These are phyloP conservation scores for Fraxinus quadrangulata DNA, from an alignment of 257 asterid species.

Conservation along the genomic window DNA sequence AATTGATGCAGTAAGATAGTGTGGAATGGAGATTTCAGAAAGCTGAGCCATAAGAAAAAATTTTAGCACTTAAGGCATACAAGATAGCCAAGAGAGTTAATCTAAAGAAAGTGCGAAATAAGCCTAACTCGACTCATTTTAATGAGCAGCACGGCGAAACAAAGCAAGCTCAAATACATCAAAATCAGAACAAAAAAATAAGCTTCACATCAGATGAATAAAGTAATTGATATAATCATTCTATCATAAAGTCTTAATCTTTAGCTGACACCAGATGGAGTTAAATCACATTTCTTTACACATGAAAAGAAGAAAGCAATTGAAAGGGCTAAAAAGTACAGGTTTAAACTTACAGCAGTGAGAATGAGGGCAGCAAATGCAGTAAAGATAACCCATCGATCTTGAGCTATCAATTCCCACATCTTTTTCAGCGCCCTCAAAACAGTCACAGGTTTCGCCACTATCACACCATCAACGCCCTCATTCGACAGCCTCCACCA, in stretches of 20 bases:
- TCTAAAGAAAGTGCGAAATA: constrained; percentile 2
- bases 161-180: constrained; percentile 13
- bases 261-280: background rate
- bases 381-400: constrained; percentile 75
- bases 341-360: constrained; percentile 73
- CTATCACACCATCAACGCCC: constrained; percentile 43
- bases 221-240: background rate
- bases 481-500: constrained; percentile 86
- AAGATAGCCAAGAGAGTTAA: background rate
- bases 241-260: background rate
- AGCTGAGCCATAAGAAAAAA: constrained; percentile 52
- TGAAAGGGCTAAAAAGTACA: background rate
- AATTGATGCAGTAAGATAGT: constrained; percentile 81
- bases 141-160: background rate
- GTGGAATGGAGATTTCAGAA: constrained; percentile 88
- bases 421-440: constrained; percentile 67
- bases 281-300: constrained; percentile 7
- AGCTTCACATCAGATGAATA: background rate
- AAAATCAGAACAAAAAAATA: constrained; percentile 18
- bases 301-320: constrained; percentile 6
- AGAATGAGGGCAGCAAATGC: constrained; percentile 74
- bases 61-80: constrained; percentile 23
- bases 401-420: constrained; percentile 86
- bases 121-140: background rate
- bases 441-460: constrained; percentile 90